phyloP scores from a whole-genome alignment of 2,329 filamentous ascomycete species.

The Scedosporium dehoogii region DNA sequence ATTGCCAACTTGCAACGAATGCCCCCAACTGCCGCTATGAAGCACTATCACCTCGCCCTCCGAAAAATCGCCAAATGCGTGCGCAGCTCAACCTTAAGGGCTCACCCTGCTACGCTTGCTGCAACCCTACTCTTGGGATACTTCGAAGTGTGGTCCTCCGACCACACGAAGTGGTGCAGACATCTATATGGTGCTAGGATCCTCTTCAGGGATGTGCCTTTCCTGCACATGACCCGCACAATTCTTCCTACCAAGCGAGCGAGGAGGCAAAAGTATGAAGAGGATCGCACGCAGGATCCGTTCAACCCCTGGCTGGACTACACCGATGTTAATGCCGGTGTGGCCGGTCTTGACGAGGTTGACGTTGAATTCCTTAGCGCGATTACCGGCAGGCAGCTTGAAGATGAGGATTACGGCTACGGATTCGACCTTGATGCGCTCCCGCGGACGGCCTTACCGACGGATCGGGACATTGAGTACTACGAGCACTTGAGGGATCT shows the following conservation, averaged over 20 bases:
- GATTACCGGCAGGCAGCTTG: slow-evolving; percentile 29
- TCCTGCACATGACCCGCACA: slow-evolving; percentile 59
- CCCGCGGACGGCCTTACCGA: slow-evolving; percentile 28
- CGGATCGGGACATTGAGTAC: slow-evolving; percentile 59
- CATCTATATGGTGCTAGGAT: slow-evolving; percentile 79
- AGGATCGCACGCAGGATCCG: slow-evolving; percentile 21
- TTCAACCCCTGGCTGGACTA: slow-evolving; percentile 16
- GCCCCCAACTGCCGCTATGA: slow-evolving; percentile 70
- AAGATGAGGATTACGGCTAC: slow-evolving; percentile 26
- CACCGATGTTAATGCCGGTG: slow-evolving; percentile 12
- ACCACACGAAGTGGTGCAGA: slow-evolving; percentile 92
- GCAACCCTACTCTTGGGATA: slow-evolving; percentile 79
- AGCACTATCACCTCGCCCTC: slow-evolving; percentile 83
- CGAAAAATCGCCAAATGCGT: slow-evolving; percentile 70
- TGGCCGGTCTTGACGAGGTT: slow-evolving; percentile 25
- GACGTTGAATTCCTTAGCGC: slow-evolving; percentile 30
- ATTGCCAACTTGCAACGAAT: slow-evolving; percentile 72
- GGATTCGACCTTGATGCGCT: slow-evolving; percentile 21
- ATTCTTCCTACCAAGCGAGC: slow-evolving; percentile 53
- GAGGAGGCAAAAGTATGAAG: slow-evolving; percentile 26
- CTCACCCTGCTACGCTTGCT: slow-evolving; percentile 73
- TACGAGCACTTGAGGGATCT: slow-evolving; percentile 78
- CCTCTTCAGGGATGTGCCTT: slow-evolving; percentile 73
- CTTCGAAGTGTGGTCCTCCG: slow-evolving; percentile 90
- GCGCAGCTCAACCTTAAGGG: slow-evolving; percentile 55